Evolutionary conservation across 2,329 filamentous ascomycete species (phyloP), one percentile per base, ranked within the genome.

Genomic region (Penicillium freii): DNA sequence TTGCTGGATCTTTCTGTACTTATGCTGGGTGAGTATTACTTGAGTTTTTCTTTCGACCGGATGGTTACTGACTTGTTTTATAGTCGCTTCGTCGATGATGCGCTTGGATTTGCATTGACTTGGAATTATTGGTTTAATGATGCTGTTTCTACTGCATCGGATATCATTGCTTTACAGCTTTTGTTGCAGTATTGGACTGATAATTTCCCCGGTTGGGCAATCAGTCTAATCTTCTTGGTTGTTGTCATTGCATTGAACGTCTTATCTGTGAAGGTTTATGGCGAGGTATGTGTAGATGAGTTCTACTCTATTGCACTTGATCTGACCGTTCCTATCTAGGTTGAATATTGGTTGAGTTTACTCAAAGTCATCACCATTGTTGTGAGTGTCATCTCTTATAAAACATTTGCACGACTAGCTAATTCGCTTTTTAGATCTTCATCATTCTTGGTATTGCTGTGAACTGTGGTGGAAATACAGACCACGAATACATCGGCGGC

Each of bases 41-140:
- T 23, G 13, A 2, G 5, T 9, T 10, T 42, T 21, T 10, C 39
- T 21, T 10, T 21, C 5, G 11, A 54, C 57, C n/a, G 54, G 6
- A 36, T 19, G 25, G 17, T 4, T 33, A 34, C 27, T 61, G 25
- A 56, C 50, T 61, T 46, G 45, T 21, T 51, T 15, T 42, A 23
- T 53, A 77, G 74, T 47, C 73, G 75, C 2, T 79, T 77, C 43
- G 75, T 79, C 19, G 76, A 78, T 59, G 75, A 77, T 61, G 73
- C 76, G 3, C 66, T 77, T 46, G 77, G 76, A 0, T 78, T 79
- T 57, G 75, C 76, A 21, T 62, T 78, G 25, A 78, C 75, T 8
- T 78, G 77, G 77, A 77, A 78, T 53, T 77, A 78, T 60, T 88
- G 84, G 84, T 86, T 87, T 65, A 87, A 88, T 67, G 84, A 87